These are phyloP conservation scores for Heliosperma pusillum DNA, from an alignment of 148 eudicot species.

Conservation along the genomic window DNA sequence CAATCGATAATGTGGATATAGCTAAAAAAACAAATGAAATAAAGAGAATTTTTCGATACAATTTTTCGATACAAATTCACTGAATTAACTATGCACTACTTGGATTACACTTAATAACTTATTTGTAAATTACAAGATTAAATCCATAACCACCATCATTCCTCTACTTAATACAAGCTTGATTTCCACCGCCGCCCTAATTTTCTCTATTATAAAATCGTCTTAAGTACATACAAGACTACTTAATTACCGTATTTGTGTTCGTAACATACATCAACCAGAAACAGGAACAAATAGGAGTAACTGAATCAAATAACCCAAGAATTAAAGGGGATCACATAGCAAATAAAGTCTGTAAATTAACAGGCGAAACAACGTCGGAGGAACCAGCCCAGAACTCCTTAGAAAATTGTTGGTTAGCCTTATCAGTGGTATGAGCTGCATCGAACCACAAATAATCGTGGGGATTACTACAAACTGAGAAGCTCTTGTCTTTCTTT, in stretches of 20 bases:
- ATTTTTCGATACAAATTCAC: no score
- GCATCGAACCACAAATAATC: conserved; percentile 51
- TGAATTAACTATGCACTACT: background rate
- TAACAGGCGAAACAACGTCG: conserved; percentile 38
- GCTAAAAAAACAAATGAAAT: background rate
- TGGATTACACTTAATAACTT: background rate
- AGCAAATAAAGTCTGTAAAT: conserved; percentile 40
- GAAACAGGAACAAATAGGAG: background rate
- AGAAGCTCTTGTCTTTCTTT: conserved; percentile 23
- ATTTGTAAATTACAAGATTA: background rate
- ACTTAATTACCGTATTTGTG: background rate
- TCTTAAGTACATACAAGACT: background rate
- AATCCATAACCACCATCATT: no score
- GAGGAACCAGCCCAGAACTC: conserved; percentile 48
- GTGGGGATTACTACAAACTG: conserved; percentile 39
- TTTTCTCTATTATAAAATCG: background rate
- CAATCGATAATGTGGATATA: no score
- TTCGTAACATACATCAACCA: background rate
- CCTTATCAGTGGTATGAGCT: conserved; percentile 40
- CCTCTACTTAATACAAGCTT: no score
- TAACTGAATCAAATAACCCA: background rate
- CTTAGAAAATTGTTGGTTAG: conserved; percentile 40
- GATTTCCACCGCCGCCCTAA: no score
- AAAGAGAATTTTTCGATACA: no score
- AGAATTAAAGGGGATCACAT: conserved; percentile 4